Base-by-base conservation (phyloP, 2,329 filamentous ascomycete genomes). In the Coleophoma eucalyptorum region DNA sequence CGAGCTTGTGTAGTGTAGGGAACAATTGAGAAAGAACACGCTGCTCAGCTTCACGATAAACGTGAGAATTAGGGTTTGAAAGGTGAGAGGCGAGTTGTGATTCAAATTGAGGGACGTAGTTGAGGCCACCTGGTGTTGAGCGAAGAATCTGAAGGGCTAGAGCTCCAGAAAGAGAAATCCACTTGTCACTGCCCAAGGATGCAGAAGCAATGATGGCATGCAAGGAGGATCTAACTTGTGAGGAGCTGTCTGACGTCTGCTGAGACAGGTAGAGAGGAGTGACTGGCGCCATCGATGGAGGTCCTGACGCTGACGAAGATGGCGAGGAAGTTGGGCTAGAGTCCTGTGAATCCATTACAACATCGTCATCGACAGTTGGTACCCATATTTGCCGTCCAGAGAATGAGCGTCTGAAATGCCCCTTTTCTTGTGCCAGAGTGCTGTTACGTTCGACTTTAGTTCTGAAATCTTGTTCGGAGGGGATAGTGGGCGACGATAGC, bases 71-170 rank as follows among this genome's bases (percentile, higher is more conserved):
- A 4, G 55, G 35, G 40, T 64, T 64, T 12, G 61, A 63, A 11
- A 67, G 53, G 21, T 66, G 62, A 43, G 56, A 61, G n/a, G 55
- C 59, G 6, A 67, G 55, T 33, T 60, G 56, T 3, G 52, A 56
- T 53, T 67, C 65, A 46, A 67, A 65, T 32, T 57, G 51, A 33
- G 60, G 60, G 20, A 67, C 59, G 6, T 55, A 54, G 5, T 56
- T 55, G 7, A 67, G 59, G 7, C 61, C 55, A 21, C 61, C 59
- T 26, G 58, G 57, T 34, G 65, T 65, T 31, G 61, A 58, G 13
- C 63, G 65, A 26, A 67, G 55, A 44, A 66, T 65, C 49, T 66
- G 61, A 18, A 67, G 56, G 12, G 65, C 65, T 3, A 67, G 50
- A 20, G 60, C 54, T 8, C 60, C 50, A 1, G 59, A 56, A 4